phyloP scores from a whole-genome alignment of 768 basidiomycete genomes.

The Macrolepiota fuliginosa region DNA sequence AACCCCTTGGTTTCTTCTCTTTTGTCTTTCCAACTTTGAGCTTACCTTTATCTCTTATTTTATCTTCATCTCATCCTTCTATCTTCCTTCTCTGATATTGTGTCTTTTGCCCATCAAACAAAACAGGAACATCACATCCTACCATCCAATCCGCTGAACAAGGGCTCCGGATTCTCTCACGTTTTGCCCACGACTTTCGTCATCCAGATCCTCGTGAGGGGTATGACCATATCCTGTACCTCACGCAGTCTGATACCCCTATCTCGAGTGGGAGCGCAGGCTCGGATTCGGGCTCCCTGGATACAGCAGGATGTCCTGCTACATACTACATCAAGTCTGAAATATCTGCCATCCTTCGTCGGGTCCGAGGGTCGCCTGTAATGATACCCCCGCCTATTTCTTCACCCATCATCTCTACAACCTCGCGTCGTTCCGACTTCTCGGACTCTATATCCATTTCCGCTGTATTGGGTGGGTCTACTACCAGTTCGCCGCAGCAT shows the following conservation, averaged over 20 bases:
- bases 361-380: constrained; percentile 44
- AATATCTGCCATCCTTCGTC: constrained; percentile 49
- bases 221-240: constrained; percentile 55
- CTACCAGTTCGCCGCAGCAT: not conserved
- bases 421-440: constrained; percentile 32
- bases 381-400: constrained; percentile 32
- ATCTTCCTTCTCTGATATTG: constrained; percentile 1
- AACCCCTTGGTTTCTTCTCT: not conserved
- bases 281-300: not conserved
- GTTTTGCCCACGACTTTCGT: constrained; percentile 61
- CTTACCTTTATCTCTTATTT: constrained; percentile 2
- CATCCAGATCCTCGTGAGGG: constrained; percentile 59
- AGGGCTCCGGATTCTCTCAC: constrained; percentile 58
- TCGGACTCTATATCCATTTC: not conserved
- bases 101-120: constrained; percentile 1
- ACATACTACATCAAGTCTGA: constrained; percentile 46
- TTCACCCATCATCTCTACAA: constrained; percentile 44
- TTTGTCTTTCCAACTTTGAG: constrained; percentile 6
- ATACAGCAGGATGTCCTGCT: not conserved
- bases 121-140: constrained; percentile 67
- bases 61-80: not conserved
- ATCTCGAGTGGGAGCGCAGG: constrained; percentile 21
- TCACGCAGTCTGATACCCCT: constrained; percentile 40
- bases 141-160: constrained; percentile 65
- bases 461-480: not conserved